Conservation (phyloP, 495 filamentous ascomycete species). For the Penicillium longicatenatum region DNA sequence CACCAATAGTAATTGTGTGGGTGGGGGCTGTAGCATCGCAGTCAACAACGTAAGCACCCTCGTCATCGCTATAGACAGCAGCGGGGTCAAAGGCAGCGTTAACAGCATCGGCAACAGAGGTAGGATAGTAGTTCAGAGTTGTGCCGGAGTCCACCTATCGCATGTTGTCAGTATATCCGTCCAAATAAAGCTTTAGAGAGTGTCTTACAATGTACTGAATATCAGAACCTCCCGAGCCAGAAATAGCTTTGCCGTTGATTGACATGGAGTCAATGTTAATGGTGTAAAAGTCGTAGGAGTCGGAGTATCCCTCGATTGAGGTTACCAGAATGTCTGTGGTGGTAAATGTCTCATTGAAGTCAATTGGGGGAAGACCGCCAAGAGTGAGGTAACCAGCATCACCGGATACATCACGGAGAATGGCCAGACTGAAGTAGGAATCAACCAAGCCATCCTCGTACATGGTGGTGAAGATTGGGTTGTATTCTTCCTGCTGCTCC, state of each 20-base stretch:
- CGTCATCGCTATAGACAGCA: slow-evolving; percentile 44
- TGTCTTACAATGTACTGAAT: slow-evolving; percentile 30
- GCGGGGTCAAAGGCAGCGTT: slow-evolving; percentile 56
- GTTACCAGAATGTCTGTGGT: slow-evolving; percentile 40
- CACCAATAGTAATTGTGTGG: slow-evolving; percentile 53
- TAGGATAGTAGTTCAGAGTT: slow-evolving; percentile 42
- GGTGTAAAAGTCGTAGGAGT: slow-evolving; percentile 44
- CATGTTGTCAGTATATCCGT: slow-evolving; percentile 1
- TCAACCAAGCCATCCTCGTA: slow-evolving; percentile 49
- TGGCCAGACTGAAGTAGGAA: slow-evolving; percentile 53
- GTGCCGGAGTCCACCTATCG: slow-evolving; percentile 44
- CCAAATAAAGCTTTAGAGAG: neutral
- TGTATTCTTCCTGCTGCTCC: slow-evolving; percentile 37
- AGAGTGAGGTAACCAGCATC: slow-evolving; percentile 45
- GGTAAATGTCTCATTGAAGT: slow-evolving; percentile 35
- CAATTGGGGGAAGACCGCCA: slow-evolving; percentile 52
- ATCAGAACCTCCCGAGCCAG: slow-evolving; percentile 18
- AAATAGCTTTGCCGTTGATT: slow-evolving; percentile 27
- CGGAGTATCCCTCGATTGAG: slow-evolving; percentile 13
- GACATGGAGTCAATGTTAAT: slow-evolving; percentile 42
- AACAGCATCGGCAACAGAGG: slow-evolving; percentile 48
- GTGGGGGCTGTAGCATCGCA: slow-evolving; percentile 57
- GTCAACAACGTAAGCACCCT: slow-evolving; percentile 53
- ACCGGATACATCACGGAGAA: slow-evolving; percentile 32
- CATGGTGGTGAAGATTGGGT: slow-evolving; percentile 61